Evolutionary conservation across 2,329 filamentous ascomycete species (phyloP).

Genomic region (Xylariaceae sp.): DNA sequence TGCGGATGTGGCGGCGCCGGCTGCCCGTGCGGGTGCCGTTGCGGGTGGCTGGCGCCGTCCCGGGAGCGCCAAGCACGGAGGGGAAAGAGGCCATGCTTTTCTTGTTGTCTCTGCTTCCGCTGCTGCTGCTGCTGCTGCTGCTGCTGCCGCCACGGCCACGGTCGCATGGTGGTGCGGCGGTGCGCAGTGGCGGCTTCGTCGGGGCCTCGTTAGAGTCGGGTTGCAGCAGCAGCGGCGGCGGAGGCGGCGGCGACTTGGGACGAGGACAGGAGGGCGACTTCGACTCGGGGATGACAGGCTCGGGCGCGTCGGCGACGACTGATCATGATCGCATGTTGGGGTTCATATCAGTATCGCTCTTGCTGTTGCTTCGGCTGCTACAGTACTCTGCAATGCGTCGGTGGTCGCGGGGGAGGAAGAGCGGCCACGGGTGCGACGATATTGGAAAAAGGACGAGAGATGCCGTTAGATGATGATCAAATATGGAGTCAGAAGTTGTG

Average conservation of each 20-base stretch:
- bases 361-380: too few species aligned
- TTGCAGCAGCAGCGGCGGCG: too few species aligned
- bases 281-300: not conserved
- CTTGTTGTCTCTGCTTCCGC: too few species aligned
- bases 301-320: not conserved
- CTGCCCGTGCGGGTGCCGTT: not conserved
- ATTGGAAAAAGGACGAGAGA: not conserved
- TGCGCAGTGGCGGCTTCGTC: not conserved
- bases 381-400: too few species aligned
- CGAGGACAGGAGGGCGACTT: not conserved
- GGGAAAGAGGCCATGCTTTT: not conserved
- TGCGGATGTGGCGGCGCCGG: not conserved
- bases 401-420: not conserved
- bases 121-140: too few species aligned
- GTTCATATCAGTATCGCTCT: not conserved
- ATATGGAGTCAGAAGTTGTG: slow-evolving; percentile 1
- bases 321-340: not conserved
- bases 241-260: not conserved
- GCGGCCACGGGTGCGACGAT: not conserved
- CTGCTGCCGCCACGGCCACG: not conserved
- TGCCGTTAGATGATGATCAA: not conserved
- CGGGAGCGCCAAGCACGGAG: not conserved
- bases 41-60: not conserved
- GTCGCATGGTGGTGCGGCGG: not conserved
- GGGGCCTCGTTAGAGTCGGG: not conserved